Evolutionary conservation across 2,329 filamentous ascomycete species (phyloP), one percentile per base, ranked within the genome.

Genomic region (Ilyonectria destructans): DNA sequence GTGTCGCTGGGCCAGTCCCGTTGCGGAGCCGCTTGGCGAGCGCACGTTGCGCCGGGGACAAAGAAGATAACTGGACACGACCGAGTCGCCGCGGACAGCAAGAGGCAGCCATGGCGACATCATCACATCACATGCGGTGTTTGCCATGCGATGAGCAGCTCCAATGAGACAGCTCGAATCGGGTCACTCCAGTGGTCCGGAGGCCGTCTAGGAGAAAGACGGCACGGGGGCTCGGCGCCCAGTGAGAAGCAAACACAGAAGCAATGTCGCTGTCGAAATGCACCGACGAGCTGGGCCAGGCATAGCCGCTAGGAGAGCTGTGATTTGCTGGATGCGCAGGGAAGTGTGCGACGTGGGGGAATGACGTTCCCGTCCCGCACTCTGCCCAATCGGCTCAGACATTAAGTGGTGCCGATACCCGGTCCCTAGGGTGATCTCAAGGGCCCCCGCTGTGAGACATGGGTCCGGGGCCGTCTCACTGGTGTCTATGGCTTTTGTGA

Each of bases 221-320:
- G 48, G 43, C 62, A 62, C 19, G 29, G 58, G 56, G 54, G 23
- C 55, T 15, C 21, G 57, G 35, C 58, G 21, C 45, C 58, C 60
- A 67, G 56, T 60, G 57, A 61, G 33, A 62, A 48, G 26, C 45
- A 58, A 61, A 62, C 66, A 52, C 65, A 69, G 49, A 62, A 68
- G 63, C 62, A 75, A 69, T 49, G 58, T 33, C 58, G 62, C 48
- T 73, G 69, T 69, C 60, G 45, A 70, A 73, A 67, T 68, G 72
- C 73, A 71, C 75, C 75, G 68, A 71, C 72, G 37, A 71, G 65
- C 71, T 77, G 73, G 75, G 66, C 75, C 72, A 74, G 69, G 68
- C 69, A 67, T 74, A 75, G 69, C 65, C 70, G 68, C 67, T 60
- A 63, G 52, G 51, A 17, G 58, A 58, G n/a, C 58, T 73, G 37